Evolutionary conservation across 331 rosid species (phyloP), one percentile per base, ranked within the genome.

Genomic region (Acacia concinna): DNA sequence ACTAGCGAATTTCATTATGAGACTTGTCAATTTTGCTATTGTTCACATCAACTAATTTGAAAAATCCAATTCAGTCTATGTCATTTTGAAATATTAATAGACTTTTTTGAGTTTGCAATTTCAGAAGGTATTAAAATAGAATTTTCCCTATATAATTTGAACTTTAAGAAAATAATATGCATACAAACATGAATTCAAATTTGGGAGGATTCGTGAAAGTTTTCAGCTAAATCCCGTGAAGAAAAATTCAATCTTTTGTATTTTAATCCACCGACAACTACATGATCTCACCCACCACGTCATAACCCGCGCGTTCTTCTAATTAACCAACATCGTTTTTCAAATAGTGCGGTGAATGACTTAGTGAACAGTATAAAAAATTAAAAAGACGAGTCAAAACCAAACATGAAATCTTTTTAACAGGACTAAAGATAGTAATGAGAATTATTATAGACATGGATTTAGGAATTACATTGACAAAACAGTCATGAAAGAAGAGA

Each of bases 401-500:
- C 20, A 52, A 52, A 18, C 27, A 2, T n/a, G 60, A 18, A 52
- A 20, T n/a, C 0, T 52, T 52, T 52, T 7, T 8, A 52, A 52
- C 12, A 18, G 21, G 13, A 54, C n/a, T n/a, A 0, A 21, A 54
- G 21, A n/a, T 8, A 14, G 27, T 52, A 52, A 52, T 6, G 9
- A 21, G 4, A n/a, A 20, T 46, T 2, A 4, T 46, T n/a, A n/a
- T 25, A 6, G 28, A 52, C 14, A 8, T 21, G 14, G 62, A n/a
- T 21, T 21, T 60, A 60, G 38, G 9, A 51, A 51, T 35, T 83
- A 83, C 89, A 74, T 86, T 74, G 77, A 86, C 89, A 37, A 86
- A 86, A 83, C 89, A 86, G 59, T 86, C 97, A 69, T 92, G 97
- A 64, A 92, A 92, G 82, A 62, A 74, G 17, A 92, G 90, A 70